phyloP scores from a whole-genome alignment of 345 rosid genomes.

The Pugionium cornutum region DNA sequence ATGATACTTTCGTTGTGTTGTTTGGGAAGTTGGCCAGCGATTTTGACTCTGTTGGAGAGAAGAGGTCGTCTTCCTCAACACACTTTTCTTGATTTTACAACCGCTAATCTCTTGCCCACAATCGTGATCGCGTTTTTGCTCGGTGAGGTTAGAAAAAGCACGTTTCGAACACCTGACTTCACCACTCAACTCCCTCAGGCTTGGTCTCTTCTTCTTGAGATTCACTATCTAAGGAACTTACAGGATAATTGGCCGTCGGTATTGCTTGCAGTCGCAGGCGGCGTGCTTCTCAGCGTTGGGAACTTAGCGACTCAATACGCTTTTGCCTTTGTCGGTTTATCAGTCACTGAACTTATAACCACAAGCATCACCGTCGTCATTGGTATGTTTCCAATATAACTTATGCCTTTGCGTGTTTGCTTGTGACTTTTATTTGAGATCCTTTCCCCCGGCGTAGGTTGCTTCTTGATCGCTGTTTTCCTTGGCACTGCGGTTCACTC shows the following conservation, averaged over 20 bases:
- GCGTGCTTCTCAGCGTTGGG: slow-evolving; percentile 74
- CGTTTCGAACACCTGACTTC: slow-evolving; percentile 59
- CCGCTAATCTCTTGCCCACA: slow-evolving; percentile 79
- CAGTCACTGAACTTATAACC: slow-evolving; percentile 73
- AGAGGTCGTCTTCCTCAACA: slow-evolving; percentile 93
- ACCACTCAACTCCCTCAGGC: slow-evolving; percentile 67
- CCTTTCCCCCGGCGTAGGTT: slow-evolving; percentile 79
- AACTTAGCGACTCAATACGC: slow-evolving; percentile 80
- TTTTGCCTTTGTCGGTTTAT: slow-evolving; percentile 78
- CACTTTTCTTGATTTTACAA: slow-evolving; percentile 79
- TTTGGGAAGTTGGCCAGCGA: slow-evolving; percentile 90
- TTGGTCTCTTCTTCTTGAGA: slow-evolving; percentile 8
- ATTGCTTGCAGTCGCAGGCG: slow-evolving; percentile 77
- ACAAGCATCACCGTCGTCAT: slow-evolving; percentile 84
- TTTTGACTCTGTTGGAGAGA: slow-evolving; percentile 73
- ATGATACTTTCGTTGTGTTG: slow-evolving; percentile 72
- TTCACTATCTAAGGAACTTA: too few species aligned
- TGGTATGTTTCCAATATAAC: slow-evolving; percentile 39
- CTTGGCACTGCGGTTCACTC: slow-evolving; percentile 76
- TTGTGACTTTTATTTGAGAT: slow-evolving; percentile 44
- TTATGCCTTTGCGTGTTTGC: slow-evolving; percentile 11
- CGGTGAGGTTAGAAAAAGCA: slow-evolving; percentile 60
- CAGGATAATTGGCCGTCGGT: slow-evolving; percentile 77
- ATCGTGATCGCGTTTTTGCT: slow-evolving; percentile 75
- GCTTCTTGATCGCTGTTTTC: slow-evolving; percentile 78